phyloP scores from a whole-genome alignment of 306 rosid genomes.

The Sechiopsis laciniata region DNA sequence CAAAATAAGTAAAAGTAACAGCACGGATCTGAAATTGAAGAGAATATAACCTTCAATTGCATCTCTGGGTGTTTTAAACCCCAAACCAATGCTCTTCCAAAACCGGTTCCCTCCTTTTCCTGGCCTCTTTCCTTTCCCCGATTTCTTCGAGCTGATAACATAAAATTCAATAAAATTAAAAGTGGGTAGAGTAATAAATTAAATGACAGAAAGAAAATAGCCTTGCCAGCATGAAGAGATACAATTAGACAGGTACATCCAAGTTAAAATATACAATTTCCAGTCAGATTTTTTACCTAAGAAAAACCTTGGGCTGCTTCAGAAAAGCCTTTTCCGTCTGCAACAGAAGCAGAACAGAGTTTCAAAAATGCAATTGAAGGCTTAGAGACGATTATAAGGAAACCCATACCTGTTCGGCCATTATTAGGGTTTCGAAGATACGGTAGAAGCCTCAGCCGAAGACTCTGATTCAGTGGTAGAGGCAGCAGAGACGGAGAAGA shows the following conservation, averaged over 20 bases:
- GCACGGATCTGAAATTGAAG: neutral
- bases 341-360: slow-evolving; percentile 7
- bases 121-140: slow-evolving; percentile 57
- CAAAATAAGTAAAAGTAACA: neutral
- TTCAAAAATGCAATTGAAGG: neutral
- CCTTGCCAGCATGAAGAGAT: neutral
- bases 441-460: slow-evolving; percentile 19
- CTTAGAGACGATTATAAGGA: no score
- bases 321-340: slow-evolving; percentile 73
- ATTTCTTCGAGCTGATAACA: slow-evolving; percentile 45
- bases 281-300: slow-evolving; percentile 28
- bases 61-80: slow-evolving; percentile 60
- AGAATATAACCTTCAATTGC: slow-evolving; percentile 45
- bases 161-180: neutral
- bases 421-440: slow-evolving; percentile 20
- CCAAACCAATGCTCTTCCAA: slow-evolving; percentile 56
- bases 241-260: no score
- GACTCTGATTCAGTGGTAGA: slow-evolving; percentile 7
- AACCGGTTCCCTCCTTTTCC: slow-evolving; percentile 61
- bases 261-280: no score
- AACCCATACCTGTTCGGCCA: slow-evolving; percentile 61
- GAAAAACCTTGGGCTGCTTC: slow-evolving; percentile 72
- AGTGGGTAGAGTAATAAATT: neutral
- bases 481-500: neutral
- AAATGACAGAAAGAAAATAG: neutral